Evolutionary conservation across 257 asterid genomes (phyloP).

Genomic region (Plantago elongata): DNA sequence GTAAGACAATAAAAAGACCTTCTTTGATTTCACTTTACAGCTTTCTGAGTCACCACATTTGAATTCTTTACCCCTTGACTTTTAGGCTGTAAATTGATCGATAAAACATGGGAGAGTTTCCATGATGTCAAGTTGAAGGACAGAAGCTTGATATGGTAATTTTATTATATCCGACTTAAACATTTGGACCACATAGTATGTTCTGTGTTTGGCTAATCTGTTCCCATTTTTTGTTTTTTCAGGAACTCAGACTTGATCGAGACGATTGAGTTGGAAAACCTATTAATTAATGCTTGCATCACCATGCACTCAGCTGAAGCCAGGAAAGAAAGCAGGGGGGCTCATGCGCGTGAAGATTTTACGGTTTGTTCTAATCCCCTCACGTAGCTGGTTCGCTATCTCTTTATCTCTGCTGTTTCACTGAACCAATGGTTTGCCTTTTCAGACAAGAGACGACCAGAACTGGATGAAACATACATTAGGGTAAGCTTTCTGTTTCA

Average conservation of each 20-base stretch:
- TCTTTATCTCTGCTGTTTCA: conserved; percentile 11
- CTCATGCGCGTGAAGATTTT: conserved; percentile 99
- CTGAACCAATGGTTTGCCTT: background rate
- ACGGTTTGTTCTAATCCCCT: conserved; percentile 47
- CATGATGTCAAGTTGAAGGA: conserved; percentile 83
- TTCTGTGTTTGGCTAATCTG: conserved; percentile 9
- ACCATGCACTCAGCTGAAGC: conserved; percentile 99
- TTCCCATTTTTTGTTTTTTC: background rate
- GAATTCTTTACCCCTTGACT: background rate
- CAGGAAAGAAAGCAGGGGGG: conserved; percentile 98
- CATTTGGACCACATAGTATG: background rate
- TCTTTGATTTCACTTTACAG: conserved; percentile 6
- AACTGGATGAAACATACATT: conserved; percentile 91
- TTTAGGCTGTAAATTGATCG: conserved; percentile 85
- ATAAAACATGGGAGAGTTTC: conserved; percentile 88
- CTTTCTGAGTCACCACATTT: background rate
- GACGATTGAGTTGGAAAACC: conserved; percentile 91
- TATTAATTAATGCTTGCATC: conserved; percentile 83
- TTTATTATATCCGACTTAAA: conserved; percentile 10
- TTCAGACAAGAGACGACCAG: conserved; percentile 92
- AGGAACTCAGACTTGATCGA: conserved; percentile 98
- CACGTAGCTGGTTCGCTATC: background rate
- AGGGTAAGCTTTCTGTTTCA: conserved; percentile 52
- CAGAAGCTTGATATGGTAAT: conserved; percentile 88
- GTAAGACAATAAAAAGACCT: conserved; percentile 23